Evolutionary conservation across 345 rosid genomes (phyloP).

Genomic region (Turnera subulata): DNA sequence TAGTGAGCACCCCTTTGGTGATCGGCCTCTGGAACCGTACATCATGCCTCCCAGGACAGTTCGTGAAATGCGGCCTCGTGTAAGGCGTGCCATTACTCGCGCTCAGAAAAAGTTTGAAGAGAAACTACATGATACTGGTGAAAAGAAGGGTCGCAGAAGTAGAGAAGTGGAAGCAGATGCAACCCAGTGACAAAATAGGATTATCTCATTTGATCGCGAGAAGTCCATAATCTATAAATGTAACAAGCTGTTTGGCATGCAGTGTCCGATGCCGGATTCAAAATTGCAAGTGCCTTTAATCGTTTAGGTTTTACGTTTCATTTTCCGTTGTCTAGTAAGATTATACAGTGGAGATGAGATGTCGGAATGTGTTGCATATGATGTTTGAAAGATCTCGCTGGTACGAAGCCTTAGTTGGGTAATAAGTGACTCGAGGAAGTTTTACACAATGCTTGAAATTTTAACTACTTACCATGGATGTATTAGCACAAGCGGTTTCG

Average conservation of each 20-base stretch:
- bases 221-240: slow-evolving; percentile 1
- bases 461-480: too few relatives aligned
- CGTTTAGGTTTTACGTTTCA: background rate
- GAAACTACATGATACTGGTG: slow-evolving; percentile 42
- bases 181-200: background rate
- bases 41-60: slow-evolving; percentile 79
- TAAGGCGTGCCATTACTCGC: slow-evolving; percentile 86
- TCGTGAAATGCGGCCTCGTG: slow-evolving; percentile 90
- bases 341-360: too few relatives aligned
- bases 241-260: slow-evolving; percentile 6
- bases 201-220: background rate
- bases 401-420: too few relatives aligned
- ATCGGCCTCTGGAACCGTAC: slow-evolving; percentile 63
- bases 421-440: too few relatives aligned
- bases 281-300: too few relatives aligned
- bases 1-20: slow-evolving; percentile 82
- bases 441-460: too few relatives aligned
- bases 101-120: slow-evolving; percentile 81
- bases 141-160: slow-evolving; percentile 46
- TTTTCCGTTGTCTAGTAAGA: too few relatives aligned
- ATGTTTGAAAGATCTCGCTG: too few relatives aligned
- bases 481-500: too few relatives aligned
- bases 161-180: slow-evolving; percentile 41
- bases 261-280: too few relatives aligned
- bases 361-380: too few relatives aligned